Evolutionary conservation across 2,329 filamentous ascomycete genomes (phyloP), one percentile per base, ranked within the genome.

Genomic region (Colletotrichum simmondsii): DNA sequence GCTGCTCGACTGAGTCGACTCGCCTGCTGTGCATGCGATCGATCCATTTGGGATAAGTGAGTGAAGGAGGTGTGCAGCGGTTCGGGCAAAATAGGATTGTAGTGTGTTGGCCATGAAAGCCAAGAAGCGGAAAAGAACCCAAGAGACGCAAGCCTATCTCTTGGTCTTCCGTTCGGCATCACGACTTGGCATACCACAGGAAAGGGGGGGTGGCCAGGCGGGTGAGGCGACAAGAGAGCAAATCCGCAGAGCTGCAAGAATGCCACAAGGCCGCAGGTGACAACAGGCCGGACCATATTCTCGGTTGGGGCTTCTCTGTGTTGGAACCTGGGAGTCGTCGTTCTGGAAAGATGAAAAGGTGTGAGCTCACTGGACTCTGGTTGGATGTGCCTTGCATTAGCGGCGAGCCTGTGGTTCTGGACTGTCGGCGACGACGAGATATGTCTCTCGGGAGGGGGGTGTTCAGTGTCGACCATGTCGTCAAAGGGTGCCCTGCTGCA

Each of bases 361-460:
- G 65, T 64, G 59, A 69, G 37, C 54, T 35, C 54, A 28, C 60
- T 49, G 60, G 66, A 56, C 60, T 61, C 46, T 70, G 60, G 70
- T 72, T 72, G 70, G 70, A 72, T 61, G 70, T 72, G 70, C 70
- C 70, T 72, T 72, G 70, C 70, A 72, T 72, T 72, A 72, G 70
- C 46, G 70, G 60, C 60, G 32, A 70, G 30, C 53, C 28, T 53
- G 6, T 63, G 37, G 60, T 32, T 64, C 66, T 72, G 59, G 70
- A 69, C 46, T 56, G 57, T 65, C 60, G 70, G 70, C 66, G 70
- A 70, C 59, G 32, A 72, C 70, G 60, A 70, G 66, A 19, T 28
- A 19, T 52, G 57, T 52, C 35, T 35, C 37, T 53, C 42, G 52
- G 30, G 35, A 52, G 60, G 30, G 30, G 30, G 26, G 30, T 65